Base-by-base conservation (phyloP, 2,329 filamentous ascomycete species). In the Gremmenia infestans region DNA sequence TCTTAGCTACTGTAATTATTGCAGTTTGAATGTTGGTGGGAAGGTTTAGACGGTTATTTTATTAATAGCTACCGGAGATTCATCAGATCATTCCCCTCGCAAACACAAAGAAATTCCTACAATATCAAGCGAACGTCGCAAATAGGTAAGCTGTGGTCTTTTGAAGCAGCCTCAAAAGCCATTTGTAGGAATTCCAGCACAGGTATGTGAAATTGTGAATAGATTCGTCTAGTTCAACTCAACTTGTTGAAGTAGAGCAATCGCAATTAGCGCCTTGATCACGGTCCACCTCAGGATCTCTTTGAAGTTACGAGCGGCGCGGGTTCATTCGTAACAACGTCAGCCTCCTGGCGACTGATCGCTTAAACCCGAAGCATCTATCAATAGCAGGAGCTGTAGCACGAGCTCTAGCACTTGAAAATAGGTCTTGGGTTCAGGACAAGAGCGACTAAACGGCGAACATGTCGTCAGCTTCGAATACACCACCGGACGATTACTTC, bases 401-500 rank as follows among this genome's bases (percentile, higher is more conserved):
- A 43, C 19, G 12, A 46, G 22, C 14, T 19, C 40, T 22, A 12
- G 23, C 23, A 43, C 19, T 15, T 14, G 39, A 23, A 9, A 15
- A 12, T 17, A 23, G 7, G 8, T 14, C 35, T 45, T 15, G 9
- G 11, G 9, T 32, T 32, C 9, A 32, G 9, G 35, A 12, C 19
- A n/a, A 23, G 22, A 11, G 35, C 46, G 19, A 50, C 11, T 39
- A 17, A 42, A 55, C 12, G 35, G 35, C 43, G 15, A 65, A 39
- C 11, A 71, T 71, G 68, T 70, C 68, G 12, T 66, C 67, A 5
- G 55, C 60, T 15, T 69, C 66, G 1, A 69, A 69, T 54, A 68
- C 62, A 48, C 66, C 68, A 11, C 66, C 64, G 25, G 77, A 78
- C 45, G 75, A 76, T 60, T 82, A 78, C 70, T 82, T 83, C 73